Conservation (phyloP, 1,284 basidiomycete genomes). For the Chalciporus sp. region DNA sequence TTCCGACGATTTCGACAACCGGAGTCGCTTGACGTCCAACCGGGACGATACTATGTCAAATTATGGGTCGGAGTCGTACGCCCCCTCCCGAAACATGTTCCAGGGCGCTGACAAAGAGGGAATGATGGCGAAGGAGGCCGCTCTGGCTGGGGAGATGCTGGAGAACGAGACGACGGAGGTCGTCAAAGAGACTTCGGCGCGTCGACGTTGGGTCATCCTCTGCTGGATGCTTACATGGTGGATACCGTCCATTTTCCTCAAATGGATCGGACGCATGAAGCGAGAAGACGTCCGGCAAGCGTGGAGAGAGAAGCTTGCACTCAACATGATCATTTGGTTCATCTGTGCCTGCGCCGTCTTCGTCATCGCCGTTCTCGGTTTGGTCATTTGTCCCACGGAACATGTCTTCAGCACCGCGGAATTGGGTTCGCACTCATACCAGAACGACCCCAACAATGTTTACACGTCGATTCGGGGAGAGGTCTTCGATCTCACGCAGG, state of each 20-base stretch:
- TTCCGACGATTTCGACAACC: conserved; percentile 77
- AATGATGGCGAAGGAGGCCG: conserved; percentile 77
- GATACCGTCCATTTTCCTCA: conserved; percentile 77
- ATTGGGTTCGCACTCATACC: conserved; percentile 70
- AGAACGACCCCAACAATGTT: conserved; percentile 71
- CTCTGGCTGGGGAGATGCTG: conserved; percentile 73
- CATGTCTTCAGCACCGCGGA: conserved; percentile 87
- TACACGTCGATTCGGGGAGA: conserved; percentile 89
- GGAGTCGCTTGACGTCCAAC: conserved; percentile 72
- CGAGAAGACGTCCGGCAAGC: conserved; percentile 92
- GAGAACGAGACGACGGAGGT: conserved; percentile 89
- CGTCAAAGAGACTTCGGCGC: conserved; percentile 76
- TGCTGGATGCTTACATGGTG: conserved; percentile 94
- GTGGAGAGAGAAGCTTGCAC: conserved; percentile 95
- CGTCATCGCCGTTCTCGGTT: conserved; percentile 88
- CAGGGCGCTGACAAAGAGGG: conserved; percentile 74
- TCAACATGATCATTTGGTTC: conserved; percentile 97
- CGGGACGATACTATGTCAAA: conserved; percentile 79
- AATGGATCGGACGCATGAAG: conserved; percentile 87
- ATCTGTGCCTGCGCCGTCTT: conserved; percentile 87
- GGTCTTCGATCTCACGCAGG: conserved; percentile 79
- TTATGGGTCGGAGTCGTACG: conserved; percentile 88
- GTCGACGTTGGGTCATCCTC: conserved; percentile 86
- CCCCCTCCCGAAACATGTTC: conserved; percentile 95
- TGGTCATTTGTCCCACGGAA: conserved; percentile 92